Base-by-base conservation (phyloP, 768 basidiomycete species). In the Suillus paluster region DNA sequence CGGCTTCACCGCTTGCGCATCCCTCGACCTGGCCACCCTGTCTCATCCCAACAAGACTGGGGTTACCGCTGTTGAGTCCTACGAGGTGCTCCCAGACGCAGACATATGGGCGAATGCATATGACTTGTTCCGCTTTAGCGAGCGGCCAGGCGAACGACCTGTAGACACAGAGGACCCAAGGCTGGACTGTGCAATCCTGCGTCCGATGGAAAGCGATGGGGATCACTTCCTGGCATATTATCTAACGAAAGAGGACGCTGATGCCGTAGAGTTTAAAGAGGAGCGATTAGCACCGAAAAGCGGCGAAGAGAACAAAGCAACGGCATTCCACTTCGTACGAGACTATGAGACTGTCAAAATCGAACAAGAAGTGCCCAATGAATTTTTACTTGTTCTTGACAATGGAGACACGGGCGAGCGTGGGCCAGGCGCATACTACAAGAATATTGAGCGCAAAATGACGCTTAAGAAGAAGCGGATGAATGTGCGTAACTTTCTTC, bases 41-140 rank as follows among this genome's bases (percentile, higher is more conserved):
- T 81, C 80, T 30, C 94, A 96, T 71, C 95, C 95, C 1, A 94
- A 85, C 63, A 95, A 94, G 69, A 86, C 86, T 10, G 78, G 83
- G 36, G 79, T 95, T 10, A 86, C 82, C 0, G 94, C 94, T 3
- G 83, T 92, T 52, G 92, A 93, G 69, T 87, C 89, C 9, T 95
- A 86, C 74, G 89, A 94, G 64, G 78, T 96, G 58, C 81, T 94
- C 14, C 95, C 95, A 1, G 94, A 97, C 68, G 83, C 84, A 4
- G 88, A 91, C 63, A 87, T 95, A 41, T 97, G 94, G 93, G 86
- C 92, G 45, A 96, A 94, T 70, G 89, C 90, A 64, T 94, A 94
- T 71, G 93, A 95, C 72, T 73, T 95, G 58, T 94, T 95, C 81
- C 80, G 88, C 61, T 95, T 95, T 72, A 87, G 87, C 12, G 93